Evolutionary conservation across 768 basidiomycete genomes (phyloP).

Genomic region (Mycena indigotica): DNA sequence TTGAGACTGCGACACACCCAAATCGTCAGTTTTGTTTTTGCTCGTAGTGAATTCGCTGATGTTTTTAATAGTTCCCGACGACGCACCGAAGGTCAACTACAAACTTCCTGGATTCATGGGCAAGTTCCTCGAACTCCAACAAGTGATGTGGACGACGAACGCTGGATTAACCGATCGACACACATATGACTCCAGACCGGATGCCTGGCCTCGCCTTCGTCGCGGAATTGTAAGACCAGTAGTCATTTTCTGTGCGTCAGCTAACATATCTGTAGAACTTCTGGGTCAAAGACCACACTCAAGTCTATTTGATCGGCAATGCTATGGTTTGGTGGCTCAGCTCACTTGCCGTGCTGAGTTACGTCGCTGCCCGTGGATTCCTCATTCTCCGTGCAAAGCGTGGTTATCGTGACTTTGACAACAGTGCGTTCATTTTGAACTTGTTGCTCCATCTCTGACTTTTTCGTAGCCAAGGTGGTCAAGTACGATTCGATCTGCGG

Average conservation of each 20-base stretch:
- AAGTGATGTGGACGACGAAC: slow-evolving; percentile 97
- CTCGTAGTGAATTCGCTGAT: neutral
- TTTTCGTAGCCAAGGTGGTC: slow-evolving; percentile 70
- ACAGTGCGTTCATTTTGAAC: slow-evolving; percentile 60
- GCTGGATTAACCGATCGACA: slow-evolving; percentile 95
- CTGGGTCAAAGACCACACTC: slow-evolving; percentile 96
- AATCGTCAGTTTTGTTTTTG: slow-evolving; percentile 52
- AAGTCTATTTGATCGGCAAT: slow-evolving; percentile 95
- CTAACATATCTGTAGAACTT: slow-evolving; percentile 67
- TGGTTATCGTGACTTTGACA: slow-evolving; percentile 89
- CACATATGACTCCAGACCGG: slow-evolving; percentile 91
- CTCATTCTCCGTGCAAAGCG: slow-evolving; percentile 88
- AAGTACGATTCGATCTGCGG: slow-evolving; percentile 91
- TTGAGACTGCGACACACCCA: slow-evolving; percentile 84
- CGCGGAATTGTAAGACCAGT: slow-evolving; percentile 83
- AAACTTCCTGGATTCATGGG: slow-evolving; percentile 82
- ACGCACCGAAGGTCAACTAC: slow-evolving; percentile 88
- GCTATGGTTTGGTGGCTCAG: slow-evolving; percentile 92
- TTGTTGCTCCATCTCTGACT: neutral
- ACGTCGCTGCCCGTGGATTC: slow-evolving; percentile 70
- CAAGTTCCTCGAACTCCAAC: slow-evolving; percentile 91
- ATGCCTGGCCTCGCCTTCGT: slow-evolving; percentile 84
- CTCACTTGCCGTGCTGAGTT: slow-evolving; percentile 68
- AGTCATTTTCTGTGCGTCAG: neutral
- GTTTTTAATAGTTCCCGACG: slow-evolving; percentile 55